A percentile compares a stretch with the other conserved stretches of the same genome.
Conservation (phyloP, 371 early-diverging fungal species). For the Capniomyces stellatus region DNA sequence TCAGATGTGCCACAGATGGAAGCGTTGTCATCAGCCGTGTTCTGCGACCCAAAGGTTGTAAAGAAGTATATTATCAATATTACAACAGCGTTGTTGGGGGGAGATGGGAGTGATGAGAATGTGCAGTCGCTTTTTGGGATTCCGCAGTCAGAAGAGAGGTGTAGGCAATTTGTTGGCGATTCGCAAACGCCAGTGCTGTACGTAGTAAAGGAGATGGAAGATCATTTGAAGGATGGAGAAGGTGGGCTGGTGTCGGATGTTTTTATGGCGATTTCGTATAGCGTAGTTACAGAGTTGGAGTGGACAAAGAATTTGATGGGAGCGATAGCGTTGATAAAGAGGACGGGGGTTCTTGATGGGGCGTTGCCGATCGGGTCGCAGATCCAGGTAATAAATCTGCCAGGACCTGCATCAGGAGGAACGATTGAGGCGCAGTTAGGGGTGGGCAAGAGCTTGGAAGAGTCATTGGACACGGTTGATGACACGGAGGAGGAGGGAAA, state of each 20-base stretch:
- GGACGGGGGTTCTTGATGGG: slow-evolving; percentile 52
- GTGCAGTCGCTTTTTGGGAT: slow-evolving; percentile 31
- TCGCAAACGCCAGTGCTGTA: slow-evolving; percentile 53
- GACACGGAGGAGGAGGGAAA: slow-evolving; percentile 32
- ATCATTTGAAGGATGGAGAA: slow-evolving; percentile 3
- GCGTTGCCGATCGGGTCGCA: slow-evolving; percentile 56
- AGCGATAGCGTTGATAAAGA: slow-evolving; percentile 78
- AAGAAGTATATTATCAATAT: slow-evolving; percentile 51
- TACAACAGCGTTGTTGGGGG: slow-evolving; percentile 52
- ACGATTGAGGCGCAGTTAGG: background rate
- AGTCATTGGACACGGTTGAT: slow-evolving; percentile 10
- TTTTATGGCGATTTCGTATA: slow-evolving; percentile 27
- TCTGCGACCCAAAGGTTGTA: slow-evolving; percentile 37
- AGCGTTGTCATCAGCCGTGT: background rate
- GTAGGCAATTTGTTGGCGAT: slow-evolving; percentile 63
- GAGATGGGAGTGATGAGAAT: slow-evolving; percentile 37
- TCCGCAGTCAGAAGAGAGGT: slow-evolving; percentile 52
- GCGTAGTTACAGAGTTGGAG: slow-evolving; percentile 52
- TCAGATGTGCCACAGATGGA: background rate
- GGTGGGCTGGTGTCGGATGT: background rate
- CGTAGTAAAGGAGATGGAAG: slow-evolving; percentile 56
- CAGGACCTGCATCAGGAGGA: slow-evolving; percentile 55
- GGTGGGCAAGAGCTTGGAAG: background rate
- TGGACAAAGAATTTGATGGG: slow-evolving; percentile 58
- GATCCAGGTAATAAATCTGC: slow-evolving; percentile 78